Evolutionary conservation across 805 yeast genomes (phyloP), one percentile per base, ranked within the genome.

Genomic region (Kuraishia ogatae): DNA sequence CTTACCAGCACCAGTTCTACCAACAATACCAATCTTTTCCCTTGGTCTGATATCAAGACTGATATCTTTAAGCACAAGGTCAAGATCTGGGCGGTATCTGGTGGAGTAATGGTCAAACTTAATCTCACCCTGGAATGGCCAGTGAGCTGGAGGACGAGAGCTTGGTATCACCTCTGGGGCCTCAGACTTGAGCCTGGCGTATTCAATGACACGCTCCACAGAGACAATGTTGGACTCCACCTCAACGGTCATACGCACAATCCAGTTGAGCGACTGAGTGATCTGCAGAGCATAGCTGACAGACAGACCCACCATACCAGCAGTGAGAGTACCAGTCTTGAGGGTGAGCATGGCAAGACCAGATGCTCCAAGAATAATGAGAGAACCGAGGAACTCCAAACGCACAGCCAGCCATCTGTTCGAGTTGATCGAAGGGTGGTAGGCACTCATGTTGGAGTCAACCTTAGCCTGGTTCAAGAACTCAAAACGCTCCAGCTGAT

Each of bases 351-450:
- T 87, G 17, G 96, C 79, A 63, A 94, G 76, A 4, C 89, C 87
- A 2, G 98, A 89, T 6, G 98, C 85, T 50, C 89, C 85, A 57
- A 91, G 78, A 63, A 94, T 93, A 59, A 94, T 88, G 50, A 92
- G 63, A 1, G 97, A 87, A 35, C 99, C 98, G 61, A 94, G 75
- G 60, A 89, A 84, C 70, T 96, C 98, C 57, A 94, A 78, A 65
- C 99, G 81, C 11, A 90, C 96, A 10, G 98, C 97, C 58, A 94
- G 80, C 99, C 99, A 94, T 73, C 99, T 83, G 69, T 96, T 94
- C 13, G 97, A 92, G 67, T 89, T 87, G 56, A 91, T 83, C 11
- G 96, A 80, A 28, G 97, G 97, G 76, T 90, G 96, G 65, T 82
- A 90, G 0, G 98, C 98, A 62, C 87, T 80, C 87, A 93, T 83